Conservation (phyloP, 2,329 filamentous ascomycete genomes). For the Talaromyces albobiverticillius region DNA sequence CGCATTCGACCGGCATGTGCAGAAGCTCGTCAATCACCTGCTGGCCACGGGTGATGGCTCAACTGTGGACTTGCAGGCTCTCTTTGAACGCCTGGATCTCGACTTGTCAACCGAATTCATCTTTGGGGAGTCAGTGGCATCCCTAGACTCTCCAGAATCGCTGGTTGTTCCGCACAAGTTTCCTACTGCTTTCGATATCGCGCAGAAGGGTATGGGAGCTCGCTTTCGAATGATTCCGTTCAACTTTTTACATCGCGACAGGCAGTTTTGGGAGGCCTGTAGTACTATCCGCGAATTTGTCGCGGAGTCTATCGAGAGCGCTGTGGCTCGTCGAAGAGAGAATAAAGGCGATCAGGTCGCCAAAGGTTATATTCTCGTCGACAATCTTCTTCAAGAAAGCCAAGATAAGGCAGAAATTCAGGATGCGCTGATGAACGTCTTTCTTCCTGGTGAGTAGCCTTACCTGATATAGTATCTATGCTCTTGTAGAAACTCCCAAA, state of each 20-base stretch:
- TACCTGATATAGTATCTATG: too few relatives aligned
- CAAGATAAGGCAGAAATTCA: conserved; percentile 47
- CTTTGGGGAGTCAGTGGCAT: conserved; percentile 59
- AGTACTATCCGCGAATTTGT: conserved; percentile 6
- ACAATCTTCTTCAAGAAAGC: conserved; percentile 46
- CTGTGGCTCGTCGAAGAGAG: conserved; percentile 61
- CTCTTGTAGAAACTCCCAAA: background rate
- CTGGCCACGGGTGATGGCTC: conserved; percentile 49
- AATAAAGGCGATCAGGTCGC: conserved; percentile 46
- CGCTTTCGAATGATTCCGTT: conserved; percentile 26
- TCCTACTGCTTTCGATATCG: conserved; percentile 34
- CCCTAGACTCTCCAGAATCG: background rate
- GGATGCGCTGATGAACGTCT: conserved; percentile 50
- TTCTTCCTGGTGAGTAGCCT: conserved; percentile 55
- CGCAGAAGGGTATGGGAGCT: conserved; percentile 24
- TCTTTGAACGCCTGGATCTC: conserved; percentile 66
- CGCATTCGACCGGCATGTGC: conserved; percentile 61
- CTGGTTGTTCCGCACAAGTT: conserved; percentile 38
- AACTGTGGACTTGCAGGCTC: conserved; percentile 62
- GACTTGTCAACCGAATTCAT: conserved; percentile 67
- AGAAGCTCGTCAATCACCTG: conserved; percentile 61
- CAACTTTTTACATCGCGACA: conserved; percentile 8
- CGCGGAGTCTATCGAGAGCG: conserved; percentile 64
- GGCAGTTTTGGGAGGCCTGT: conserved; percentile 11
- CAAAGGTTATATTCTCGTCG: conserved; percentile 47